A percentile compares a stretch with the other conserved stretches of the same genome.
Conservation (phyloP, 805 yeast species). For the Schwanniomyces polymorphus region DNA sequence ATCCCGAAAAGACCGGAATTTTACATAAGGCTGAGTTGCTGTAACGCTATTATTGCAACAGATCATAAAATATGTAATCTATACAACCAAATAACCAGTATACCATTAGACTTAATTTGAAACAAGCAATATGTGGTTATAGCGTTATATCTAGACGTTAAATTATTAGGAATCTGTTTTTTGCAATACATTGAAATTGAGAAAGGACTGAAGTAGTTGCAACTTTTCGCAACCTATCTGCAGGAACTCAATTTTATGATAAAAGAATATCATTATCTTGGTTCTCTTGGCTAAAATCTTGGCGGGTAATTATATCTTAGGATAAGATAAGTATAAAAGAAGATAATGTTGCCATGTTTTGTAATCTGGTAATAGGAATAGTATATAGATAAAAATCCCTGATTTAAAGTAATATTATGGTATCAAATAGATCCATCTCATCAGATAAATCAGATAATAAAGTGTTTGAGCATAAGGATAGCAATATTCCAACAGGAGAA, state of each 20-base stretch:
- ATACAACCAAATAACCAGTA: too few relatives aligned
- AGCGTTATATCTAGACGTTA: too few relatives aligned
- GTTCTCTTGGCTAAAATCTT: background rate
- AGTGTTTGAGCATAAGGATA: background rate
- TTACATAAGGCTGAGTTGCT: too few relatives aligned
- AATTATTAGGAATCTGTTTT: too few relatives aligned
- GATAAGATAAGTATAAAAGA: background rate
- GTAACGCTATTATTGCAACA: too few relatives aligned
- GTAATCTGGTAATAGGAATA: background rate
- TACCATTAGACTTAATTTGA: too few relatives aligned
- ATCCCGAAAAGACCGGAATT: too few relatives aligned
- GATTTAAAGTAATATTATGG: background rate
- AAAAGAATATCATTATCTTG: background rate
- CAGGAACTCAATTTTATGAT: too few relatives aligned
- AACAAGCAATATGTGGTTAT: too few relatives aligned
- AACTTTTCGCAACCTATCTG: background rate
- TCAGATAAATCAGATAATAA: constrained; percentile 1
- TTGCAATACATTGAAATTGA: too few relatives aligned
- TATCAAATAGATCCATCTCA: background rate
- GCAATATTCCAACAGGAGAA: background rate
- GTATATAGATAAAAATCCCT: background rate
- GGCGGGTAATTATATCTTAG: background rate
- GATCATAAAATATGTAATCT: too few relatives aligned
- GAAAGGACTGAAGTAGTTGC: too few relatives aligned
- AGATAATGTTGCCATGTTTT: background rate